phyloP scores from a whole-genome alignment of 2,329 filamentous ascomycete species.

The Dactylonectria macrodidyma region DNA sequence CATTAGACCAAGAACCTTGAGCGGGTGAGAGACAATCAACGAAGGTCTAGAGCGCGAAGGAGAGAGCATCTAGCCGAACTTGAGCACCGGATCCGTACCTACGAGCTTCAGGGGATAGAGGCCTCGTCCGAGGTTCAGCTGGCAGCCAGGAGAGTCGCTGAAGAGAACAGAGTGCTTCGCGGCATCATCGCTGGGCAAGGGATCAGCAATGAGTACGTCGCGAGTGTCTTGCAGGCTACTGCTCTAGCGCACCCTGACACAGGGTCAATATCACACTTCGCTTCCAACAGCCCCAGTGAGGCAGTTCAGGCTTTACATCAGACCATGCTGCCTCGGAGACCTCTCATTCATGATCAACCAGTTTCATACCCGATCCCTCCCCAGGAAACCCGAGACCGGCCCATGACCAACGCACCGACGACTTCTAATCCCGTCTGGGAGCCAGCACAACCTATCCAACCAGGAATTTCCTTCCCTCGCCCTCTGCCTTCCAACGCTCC shows the following conservation, averaged over 20 bases:
- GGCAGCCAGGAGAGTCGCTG: conserved; percentile 77
- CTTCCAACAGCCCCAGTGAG: conserved; percentile 43
- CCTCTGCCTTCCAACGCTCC: conserved; percentile 40
- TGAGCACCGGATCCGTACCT: conserved; percentile 72
- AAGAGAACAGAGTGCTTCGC: conserved; percentile 78
- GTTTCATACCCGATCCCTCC: conserved; percentile 48
- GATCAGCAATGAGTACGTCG: conserved; percentile 69
- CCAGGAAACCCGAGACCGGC: conserved; percentile 52
- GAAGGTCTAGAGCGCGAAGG: conserved; percentile 80
- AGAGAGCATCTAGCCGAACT: conserved; percentile 82
- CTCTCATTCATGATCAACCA: conserved; percentile 47
- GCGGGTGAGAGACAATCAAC: conserved; percentile 83
- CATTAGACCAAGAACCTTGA: conserved; percentile 57
- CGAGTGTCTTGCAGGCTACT: conserved; percentile 54
- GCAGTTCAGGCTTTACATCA: conserved; percentile 55
- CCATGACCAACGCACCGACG: conserved; percentile 52
- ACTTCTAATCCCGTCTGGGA: conserved; percentile 54
- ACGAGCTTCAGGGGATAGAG: conserved; percentile 76
- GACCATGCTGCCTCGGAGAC: conserved; percentile 55
- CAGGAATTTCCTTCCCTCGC: conserved; percentile 45
- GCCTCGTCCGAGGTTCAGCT: conserved; percentile 80
- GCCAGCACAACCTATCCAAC: conserved; percentile 44
- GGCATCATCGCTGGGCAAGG: conserved; percentile 71
- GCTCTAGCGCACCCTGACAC: conserved; percentile 38
- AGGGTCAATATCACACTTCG: conserved; percentile 38